Conservation (phyloP, 768 basidiomycete species). For the Tulasnella sp. region DNA sequence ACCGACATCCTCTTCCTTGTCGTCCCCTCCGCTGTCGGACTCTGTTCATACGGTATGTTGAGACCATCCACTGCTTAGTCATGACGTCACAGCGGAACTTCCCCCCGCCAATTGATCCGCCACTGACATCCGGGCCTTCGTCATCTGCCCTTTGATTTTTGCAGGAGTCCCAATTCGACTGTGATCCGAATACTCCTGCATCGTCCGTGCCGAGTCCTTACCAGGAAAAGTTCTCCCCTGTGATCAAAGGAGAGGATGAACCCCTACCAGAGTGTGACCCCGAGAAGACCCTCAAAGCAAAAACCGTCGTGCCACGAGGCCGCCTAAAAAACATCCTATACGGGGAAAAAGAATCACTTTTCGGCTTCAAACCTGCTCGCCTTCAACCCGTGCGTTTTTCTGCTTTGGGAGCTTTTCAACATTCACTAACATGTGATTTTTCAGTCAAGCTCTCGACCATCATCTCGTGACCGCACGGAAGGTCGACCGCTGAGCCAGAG, state of each 20-base stretch:
- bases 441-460: background rate
- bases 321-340: background rate
- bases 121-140: background rate
- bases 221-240: slow-evolving; percentile 6
- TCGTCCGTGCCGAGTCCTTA: background rate
- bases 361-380: background rate
- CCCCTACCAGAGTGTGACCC: background rate
- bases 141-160: background rate
- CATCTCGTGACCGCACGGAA: background rate
- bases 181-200: slow-evolving; percentile 10
- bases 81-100: slow-evolving; percentile 18
- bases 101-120: background rate
- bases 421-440: background rate
- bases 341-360: background rate
- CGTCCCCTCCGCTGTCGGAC: slow-evolving; percentile 15
- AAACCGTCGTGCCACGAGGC: background rate
- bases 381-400: background rate
- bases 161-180: background rate
- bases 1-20: background rate
- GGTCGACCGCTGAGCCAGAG: background rate
- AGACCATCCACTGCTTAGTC: background rate
- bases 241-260: slow-evolving; percentile 5
- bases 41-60: slow-evolving; percentile 11
- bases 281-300: background rate
- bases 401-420: background rate